Percentiles rank a stretch among this genome's conserved stretches.
Evolutionary conservation across 1,139 yeast species (phyloP).

Genomic region (Debaryomyces subglobosus): DNA sequence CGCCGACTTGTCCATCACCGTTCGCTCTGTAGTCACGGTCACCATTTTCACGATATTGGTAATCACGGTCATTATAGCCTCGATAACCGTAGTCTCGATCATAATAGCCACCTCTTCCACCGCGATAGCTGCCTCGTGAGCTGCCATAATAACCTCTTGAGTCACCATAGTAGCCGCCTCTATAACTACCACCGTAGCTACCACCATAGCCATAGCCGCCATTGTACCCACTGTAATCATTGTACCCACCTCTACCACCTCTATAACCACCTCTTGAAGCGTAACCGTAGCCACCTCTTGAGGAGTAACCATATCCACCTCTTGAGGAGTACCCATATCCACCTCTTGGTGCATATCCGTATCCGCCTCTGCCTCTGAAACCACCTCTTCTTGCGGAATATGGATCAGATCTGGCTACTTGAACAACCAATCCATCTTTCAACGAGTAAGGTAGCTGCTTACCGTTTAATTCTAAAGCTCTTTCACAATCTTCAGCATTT

Average conservation of each 20-base stretch:
- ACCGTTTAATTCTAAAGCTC: conserved; percentile 57
- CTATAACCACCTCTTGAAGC: conserved; percentile 31
- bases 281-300: conserved; percentile 9
- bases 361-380: conserved; percentile 22
- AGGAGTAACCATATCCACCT: conserved; percentile 14
- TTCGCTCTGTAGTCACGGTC: conserved; percentile 17
- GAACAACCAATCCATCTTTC: conserved; percentile 51
- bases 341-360: conserved; percentile 22
- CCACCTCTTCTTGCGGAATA: conserved; percentile 36
- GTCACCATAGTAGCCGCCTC: conserved; percentile 32
- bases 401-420: conserved; percentile 62
- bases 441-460: conserved; percentile 44
- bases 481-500: conserved; percentile 61
- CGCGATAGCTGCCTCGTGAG: conserved; percentile 28
- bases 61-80: conserved; percentile 3
- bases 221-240: conserved; percentile 13
- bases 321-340: conserved; percentile 17
- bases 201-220: conserved; percentile 8
- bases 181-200: conserved; percentile 14
- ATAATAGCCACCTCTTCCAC: conserved; percentile 22
- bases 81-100: conserved; percentile 13
- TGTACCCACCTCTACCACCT: conserved; percentile 22
- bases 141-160: conserved; percentile 37
- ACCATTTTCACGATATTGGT: conserved; percentile 10
- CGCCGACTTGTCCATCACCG: conserved; percentile 23